Base-by-base conservation (phyloP, 2,329 filamentous ascomycete species). In the Scedosporium apiospermum region DNA sequence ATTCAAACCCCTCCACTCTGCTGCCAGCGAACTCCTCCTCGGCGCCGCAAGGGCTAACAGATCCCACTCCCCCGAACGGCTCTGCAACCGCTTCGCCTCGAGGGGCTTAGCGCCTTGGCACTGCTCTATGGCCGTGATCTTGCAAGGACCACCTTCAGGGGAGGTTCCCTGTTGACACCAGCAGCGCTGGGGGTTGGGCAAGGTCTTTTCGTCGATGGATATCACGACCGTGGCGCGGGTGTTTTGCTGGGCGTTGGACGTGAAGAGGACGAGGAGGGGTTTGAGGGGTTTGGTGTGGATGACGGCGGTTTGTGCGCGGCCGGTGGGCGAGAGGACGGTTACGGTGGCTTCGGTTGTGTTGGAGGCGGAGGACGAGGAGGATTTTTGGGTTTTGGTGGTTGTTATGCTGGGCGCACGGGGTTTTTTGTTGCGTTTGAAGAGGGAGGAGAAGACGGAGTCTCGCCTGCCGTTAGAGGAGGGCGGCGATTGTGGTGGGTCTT, bases 211-310 rank as follows among this genome's bases (percentile, higher is more conserved):
- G 42, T 74, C 72, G 14, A 75, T 66, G 4, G 72, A 67, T 3
- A 75, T 61, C 6, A 69, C 68, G 14, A 74, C 70, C 4, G 75
- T 69, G 0, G 70, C 68, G 12, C 67, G 62, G 30, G 63, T 66
- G 16, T 67, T 66, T 1, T 65, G 67, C 26, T 66, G 57, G 1
- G 61, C 49, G 57, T 65, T 67, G 30, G 69, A 68, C 0, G 72
- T 74, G 58, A 73, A 75, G 6, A 75, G 62, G 1, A 74, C 72
- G 4, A 75, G 68, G 69, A 73, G 69, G 1, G 73, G 73, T 44
- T 72, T 73, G 14, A 68, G 63, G 1, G 73, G 73, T 7, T 67
- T 66, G 23, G 65, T 67, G 44, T 74, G 71, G 4, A 75, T 63
- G 6, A 68, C 66, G 2, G 71, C 73, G 1, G 70, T 71, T 4